phyloP scores from a whole-genome alignment of 2,329 filamentous ascomycete species.

The Aspergillus niger region DNA sequence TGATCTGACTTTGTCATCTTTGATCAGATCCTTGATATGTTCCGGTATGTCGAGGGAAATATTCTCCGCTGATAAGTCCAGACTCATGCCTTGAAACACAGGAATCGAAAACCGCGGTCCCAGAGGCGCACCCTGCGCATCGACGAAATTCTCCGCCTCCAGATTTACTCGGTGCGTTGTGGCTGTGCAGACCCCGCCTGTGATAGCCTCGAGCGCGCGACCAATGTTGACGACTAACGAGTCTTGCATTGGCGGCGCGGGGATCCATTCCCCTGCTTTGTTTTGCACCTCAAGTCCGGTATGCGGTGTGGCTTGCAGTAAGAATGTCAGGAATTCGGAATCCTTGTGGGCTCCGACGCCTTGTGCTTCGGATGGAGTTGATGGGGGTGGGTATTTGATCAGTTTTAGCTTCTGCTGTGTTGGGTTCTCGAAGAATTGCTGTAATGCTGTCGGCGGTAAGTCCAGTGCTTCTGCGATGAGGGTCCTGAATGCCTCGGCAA shows the following conservation, averaged over 20 bases:
- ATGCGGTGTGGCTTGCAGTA: conserved; percentile 48
- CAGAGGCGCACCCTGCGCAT: conserved; percentile 22
- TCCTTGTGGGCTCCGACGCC: conserved; percentile 53
- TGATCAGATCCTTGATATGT: conserved; percentile 33
- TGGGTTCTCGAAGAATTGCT: conserved; percentile 37
- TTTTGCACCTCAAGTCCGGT: conserved; percentile 53
- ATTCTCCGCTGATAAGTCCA: conserved; percentile 34
- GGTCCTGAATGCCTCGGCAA: conserved; percentile 30
- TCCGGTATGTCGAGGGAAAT: conserved; percentile 33
- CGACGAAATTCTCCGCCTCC: conserved; percentile 30
- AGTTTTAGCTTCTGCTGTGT: conserved; percentile 41
- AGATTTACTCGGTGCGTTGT: conserved; percentile 41
- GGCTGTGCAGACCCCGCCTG: conserved; percentile 38
- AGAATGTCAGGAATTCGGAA: conserved; percentile 52
- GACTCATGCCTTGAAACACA: conserved; percentile 39
- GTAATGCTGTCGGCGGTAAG: conserved; percentile 30
- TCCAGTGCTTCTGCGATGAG: conserved; percentile 39
- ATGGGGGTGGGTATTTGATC: conserved; percentile 49
- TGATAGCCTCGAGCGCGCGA: conserved; percentile 38
- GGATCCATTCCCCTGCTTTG: conserved; percentile 50
- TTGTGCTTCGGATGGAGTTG: conserved; percentile 33
- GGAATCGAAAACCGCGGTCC: conserved; percentile 41
- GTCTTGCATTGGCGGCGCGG: conserved; percentile 46
- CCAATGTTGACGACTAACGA: conserved; percentile 55
- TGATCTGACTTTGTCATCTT: conserved; percentile 36